Evolutionary conservation across 176 grass and related monocot species (phyloP).

Genomic region (Thalia dealbata): DNA sequence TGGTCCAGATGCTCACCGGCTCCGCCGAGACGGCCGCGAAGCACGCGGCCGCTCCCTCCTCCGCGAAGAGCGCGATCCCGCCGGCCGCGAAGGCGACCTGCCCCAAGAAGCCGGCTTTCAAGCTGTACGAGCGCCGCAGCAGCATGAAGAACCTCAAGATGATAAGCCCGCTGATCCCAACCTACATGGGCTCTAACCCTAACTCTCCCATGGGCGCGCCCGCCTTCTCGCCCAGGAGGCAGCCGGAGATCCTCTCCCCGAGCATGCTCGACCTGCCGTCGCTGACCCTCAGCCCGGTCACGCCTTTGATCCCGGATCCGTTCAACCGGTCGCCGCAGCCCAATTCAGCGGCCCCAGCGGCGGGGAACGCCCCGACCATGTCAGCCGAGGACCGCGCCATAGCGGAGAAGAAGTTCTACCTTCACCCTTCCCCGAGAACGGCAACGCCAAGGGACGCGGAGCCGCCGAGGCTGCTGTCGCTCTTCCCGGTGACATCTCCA

Average conservation of each 20-base stretch:
- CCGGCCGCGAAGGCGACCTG: conserved; percentile 27
- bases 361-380: conserved; percentile 11
- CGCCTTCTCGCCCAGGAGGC: conserved; percentile 29
- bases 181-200: conserved; percentile 20
- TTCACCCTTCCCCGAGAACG: conserved; percentile 72
- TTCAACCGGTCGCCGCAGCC: conserved; percentile 44
- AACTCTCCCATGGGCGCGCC: background rate
- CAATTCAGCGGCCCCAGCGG: conserved; percentile 14
- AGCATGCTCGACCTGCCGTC: conserved; percentile 90
- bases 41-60: conserved; percentile 14
- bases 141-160: conserved; percentile 86
- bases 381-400: conserved; percentile 72
- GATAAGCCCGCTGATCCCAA: conserved; percentile 75
- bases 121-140: conserved; percentile 90
- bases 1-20: conserved; percentile 98
- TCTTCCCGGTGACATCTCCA: conserved; percentile 78
- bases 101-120: conserved; percentile 89
- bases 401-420: conserved; percentile 72
- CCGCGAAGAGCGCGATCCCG: conserved; percentile 4
- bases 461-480: conserved; percentile 73
- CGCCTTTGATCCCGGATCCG: conserved; percentile 58
- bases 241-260: conserved; percentile 68
- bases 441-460: conserved; percentile 24
- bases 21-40: conserved; percentile 31
- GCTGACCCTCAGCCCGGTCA: conserved; percentile 74